A percentile compares a stretch with the other conserved stretches of the same genome.
These are phyloP conservation scores for Globisporangium irregulare DNA, from an alignment of 352 stramenopile genomes.

Conservation along the genomic window DNA sequence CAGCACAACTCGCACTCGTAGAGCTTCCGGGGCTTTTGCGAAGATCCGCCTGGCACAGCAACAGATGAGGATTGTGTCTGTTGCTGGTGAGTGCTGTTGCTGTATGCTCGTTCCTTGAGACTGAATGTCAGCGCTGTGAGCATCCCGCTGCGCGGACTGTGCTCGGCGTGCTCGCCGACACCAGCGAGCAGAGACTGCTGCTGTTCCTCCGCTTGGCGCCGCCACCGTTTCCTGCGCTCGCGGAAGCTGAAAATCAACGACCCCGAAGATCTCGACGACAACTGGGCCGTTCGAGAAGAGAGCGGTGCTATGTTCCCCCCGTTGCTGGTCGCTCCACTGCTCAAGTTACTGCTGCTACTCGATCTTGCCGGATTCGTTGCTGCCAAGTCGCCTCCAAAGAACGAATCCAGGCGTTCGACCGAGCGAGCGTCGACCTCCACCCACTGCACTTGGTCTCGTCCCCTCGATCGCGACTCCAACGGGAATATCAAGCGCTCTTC, in stretches of 20 bases:
- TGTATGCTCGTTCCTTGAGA: constrained; percentile 15
- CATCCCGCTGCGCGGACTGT: neutral
- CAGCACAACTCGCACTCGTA: constrained; percentile 43
- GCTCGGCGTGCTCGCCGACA: neutral
- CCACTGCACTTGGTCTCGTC: constrained; percentile 29
- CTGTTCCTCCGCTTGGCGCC: constrained; percentile 6
- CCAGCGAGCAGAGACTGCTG: constrained; percentile 8
- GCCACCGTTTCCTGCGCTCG: constrained; percentile 13
- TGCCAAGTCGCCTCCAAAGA: constrained; percentile 20
- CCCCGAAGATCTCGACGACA: constrained; percentile 1
- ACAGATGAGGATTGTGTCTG: constrained; percentile 9
- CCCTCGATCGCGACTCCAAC: constrained; percentile 28
- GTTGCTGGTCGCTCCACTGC: no score
- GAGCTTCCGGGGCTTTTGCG: constrained; percentile 23
- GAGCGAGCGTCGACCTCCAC: constrained; percentile 25
- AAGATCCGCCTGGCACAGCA: neutral
- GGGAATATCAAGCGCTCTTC: constrained; percentile 38
- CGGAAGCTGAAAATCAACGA: constrained; percentile 15
- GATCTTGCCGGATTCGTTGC: neutral
- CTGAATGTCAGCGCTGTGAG: constrained; percentile 8
- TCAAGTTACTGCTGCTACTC: neutral
- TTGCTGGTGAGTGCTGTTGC: neutral
- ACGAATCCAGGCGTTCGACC: constrained; percentile 33
- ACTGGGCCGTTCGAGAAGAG: neutral
- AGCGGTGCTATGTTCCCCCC: neutral